A percentile compares a stretch with the other conserved stretches of the same genome.
phyloP scores from a whole-genome alignment of 345 rosid genomes.

The Rhizophora mangle region DNA sequence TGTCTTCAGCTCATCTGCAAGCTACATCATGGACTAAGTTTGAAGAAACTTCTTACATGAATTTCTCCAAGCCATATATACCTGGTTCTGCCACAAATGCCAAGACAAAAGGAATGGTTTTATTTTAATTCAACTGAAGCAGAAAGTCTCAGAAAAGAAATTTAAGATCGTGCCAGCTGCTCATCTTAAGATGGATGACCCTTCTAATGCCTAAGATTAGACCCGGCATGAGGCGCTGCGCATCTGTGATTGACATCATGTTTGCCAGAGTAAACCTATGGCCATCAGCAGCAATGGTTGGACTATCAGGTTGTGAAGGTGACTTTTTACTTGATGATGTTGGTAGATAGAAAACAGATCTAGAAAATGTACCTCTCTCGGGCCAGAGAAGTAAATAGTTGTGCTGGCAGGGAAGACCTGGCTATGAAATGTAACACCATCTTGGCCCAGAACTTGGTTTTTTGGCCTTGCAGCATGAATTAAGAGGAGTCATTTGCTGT shows the following conservation, averaged over 20 bases:
- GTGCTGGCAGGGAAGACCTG: slow-evolving; percentile 90
- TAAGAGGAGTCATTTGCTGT: slow-evolving; percentile 10
- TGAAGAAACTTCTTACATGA: slow-evolving; percentile 40
- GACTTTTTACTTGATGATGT: neutral
- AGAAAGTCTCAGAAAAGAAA: slow-evolving; percentile 11
- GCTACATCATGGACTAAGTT: neutral
- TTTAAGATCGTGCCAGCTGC: neutral
- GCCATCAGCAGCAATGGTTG: slow-evolving; percentile 8
- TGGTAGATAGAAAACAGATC: neutral
- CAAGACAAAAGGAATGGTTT: slow-evolving; percentile 12
- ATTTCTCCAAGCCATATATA: slow-evolving; percentile 80
- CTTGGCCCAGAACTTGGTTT: slow-evolving; percentile 91
- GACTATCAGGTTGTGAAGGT: slow-evolving; percentile 8
- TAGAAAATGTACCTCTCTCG: slow-evolving; percentile 60
- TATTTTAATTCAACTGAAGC: slow-evolving; percentile 17
- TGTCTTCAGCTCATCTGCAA: neutral
- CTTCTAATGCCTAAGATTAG: slow-evolving; percentile 74
- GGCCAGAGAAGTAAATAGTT: slow-evolving; percentile 71
- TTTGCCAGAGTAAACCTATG: slow-evolving; percentile 72
- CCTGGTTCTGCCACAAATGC: slow-evolving; percentile 59
- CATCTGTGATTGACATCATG: slow-evolving; percentile 66
- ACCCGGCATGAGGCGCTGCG: slow-evolving; percentile 85
- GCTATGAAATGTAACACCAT: slow-evolving; percentile 91
- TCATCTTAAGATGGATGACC: slow-evolving; percentile 83
- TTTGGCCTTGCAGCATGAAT: slow-evolving; percentile 57